A percentile compares a stretch with the other conserved stretches of the same genome.
These are phyloP conservation scores for Phytophthora podocarpi DNA, from an alignment of 352 stramenopile genomes.

Conservation along the genomic window DNA sequence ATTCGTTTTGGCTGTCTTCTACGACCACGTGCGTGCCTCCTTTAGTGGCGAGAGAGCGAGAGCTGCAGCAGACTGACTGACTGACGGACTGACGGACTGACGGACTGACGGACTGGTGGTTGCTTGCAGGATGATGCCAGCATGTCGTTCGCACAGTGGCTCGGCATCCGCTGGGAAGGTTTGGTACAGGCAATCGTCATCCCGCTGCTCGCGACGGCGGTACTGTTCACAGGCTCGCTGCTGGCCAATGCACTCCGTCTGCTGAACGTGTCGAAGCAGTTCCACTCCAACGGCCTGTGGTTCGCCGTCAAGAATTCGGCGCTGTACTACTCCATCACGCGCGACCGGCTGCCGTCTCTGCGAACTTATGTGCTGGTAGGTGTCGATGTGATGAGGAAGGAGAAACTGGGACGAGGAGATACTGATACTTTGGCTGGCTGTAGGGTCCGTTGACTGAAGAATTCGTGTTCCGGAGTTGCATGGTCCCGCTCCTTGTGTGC, in stretches of 20 bases:
- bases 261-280: conserved; percentile 78
- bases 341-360: conserved; percentile 75
- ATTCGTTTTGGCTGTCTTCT: conserved; percentile 83
- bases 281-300: conserved; percentile 73
- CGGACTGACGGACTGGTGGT: no score
- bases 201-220: conserved; percentile 67
- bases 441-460: conserved; percentile 94
- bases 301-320: conserved; percentile 85
- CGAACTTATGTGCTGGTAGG: conserved; percentile 84
- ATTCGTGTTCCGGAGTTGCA: conserved; percentile 95
- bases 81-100: background rate
- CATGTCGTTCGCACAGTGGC: conserved; percentile 84
- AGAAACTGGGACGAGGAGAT: background rate
- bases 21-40: conserved; percentile 64
- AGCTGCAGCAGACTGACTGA: background rate
- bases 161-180: conserved; percentile 77
- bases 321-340: conserved; percentile 78
- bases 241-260: conserved; percentile 76
- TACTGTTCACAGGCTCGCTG: conserved; percentile 83
- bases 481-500: conserved; percentile 91
- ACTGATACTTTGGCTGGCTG: conserved; percentile 1
- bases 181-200: conserved; percentile 60
- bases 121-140: conserved; percentile 65
- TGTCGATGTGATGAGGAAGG: background rate
- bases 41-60: background rate